Base-by-base conservation (phyloP, 805 yeast species). In the Yamadazyma phyllophila region DNA sequence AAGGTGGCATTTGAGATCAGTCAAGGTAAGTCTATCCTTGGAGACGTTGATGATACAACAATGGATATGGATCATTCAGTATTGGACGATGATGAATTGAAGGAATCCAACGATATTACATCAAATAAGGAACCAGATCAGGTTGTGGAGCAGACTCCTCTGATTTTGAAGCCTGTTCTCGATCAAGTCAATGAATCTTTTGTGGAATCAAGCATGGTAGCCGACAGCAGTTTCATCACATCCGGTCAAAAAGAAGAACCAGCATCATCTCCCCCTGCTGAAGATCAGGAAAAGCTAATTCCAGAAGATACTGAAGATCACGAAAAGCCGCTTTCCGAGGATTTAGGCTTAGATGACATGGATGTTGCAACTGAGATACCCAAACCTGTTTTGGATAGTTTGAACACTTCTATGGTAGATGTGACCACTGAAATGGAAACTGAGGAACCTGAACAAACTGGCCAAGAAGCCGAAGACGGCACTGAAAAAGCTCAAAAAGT, bases 361-460 rank as follows among this genome's bases (percentile, higher is more conserved):
- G 24, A 36, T n/a, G 39, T 14, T 9, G 39, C 5, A 17, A 3
- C 12, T 24, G 39, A 36, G 3, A 36, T 26, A 5, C 8, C 41
- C 15, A 7, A 37, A 37, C 41, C 41, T 13, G n/a, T 5, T 35
- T 43, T 27, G 44, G 32, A 33, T 38, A 32, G 10, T n/a, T 7
- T 10, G 44, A 46, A 43, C 41, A 44, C 13, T 26, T 38, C 34
- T 27, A 17, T 36, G 39, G 39, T 12, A 11, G 24, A 20, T 20
- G 24, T 20, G 29, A 36, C 32, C 32, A 29, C 7, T 29, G 32
- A 29, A 7, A 4, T 4, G 32, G 32, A 29, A 13, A 29, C 32
- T 7, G 13, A 11, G 5, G 32, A 29, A 13, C 32, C 7, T 7
- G 32, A 29, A 29, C 32, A 29, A 29, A 29, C 32, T 29, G 32